These are phyloP conservation scores for Fallopia convolvulus DNA, from an alignment of 148 eudicot species.

Conservation along the genomic window DNA sequence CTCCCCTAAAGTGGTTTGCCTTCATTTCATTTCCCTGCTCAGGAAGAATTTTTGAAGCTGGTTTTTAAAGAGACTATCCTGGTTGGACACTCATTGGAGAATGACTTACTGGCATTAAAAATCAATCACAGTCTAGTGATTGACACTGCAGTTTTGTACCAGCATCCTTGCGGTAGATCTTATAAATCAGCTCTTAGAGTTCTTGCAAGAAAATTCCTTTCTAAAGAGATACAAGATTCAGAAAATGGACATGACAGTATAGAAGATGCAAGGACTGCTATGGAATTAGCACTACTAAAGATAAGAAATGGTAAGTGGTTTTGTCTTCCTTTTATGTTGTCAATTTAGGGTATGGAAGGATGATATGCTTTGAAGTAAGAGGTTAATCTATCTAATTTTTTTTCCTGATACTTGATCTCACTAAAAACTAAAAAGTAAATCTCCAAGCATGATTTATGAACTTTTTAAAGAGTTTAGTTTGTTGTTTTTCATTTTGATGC, in stretches of 20 bases:
- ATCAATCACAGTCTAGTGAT: slow-evolving; percentile 69
- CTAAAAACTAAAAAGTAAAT: not conserved
- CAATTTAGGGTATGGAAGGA: not conserved
- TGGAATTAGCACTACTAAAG: slow-evolving; percentile 82
- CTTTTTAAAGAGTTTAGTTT: not conserved
- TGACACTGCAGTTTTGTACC: slow-evolving; percentile 81
- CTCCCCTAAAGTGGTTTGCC: not conserved
- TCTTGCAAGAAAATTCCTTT: slow-evolving; percentile 67
- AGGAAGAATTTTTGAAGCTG: slow-evolving; percentile 72
- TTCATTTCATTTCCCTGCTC: slow-evolving; percentile 7
- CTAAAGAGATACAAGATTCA: slow-evolving; percentile 82
- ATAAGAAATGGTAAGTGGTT: slow-evolving; percentile 36
- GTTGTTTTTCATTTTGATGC: not conserved
- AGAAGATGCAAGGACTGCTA: slow-evolving; percentile 89
- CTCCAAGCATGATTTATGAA: not conserved
- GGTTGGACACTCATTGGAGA: slow-evolving; percentile 93
- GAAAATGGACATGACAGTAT: slow-evolving; percentile 86
- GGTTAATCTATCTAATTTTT: not conserved
- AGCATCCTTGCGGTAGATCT: slow-evolving; percentile 76
- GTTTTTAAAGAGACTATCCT: slow-evolving; percentile 78
- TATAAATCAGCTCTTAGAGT: slow-evolving; percentile 83
- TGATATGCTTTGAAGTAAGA: not conserved
- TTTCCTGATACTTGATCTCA: not conserved
- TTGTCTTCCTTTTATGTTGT: not conserved
- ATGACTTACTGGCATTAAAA: slow-evolving; percentile 79